Evolutionary conservation across 1,139 yeast species (phyloP), one percentile per base, ranked within the genome.

Genomic region (Kurtzmaniella quercitrusa): DNA sequence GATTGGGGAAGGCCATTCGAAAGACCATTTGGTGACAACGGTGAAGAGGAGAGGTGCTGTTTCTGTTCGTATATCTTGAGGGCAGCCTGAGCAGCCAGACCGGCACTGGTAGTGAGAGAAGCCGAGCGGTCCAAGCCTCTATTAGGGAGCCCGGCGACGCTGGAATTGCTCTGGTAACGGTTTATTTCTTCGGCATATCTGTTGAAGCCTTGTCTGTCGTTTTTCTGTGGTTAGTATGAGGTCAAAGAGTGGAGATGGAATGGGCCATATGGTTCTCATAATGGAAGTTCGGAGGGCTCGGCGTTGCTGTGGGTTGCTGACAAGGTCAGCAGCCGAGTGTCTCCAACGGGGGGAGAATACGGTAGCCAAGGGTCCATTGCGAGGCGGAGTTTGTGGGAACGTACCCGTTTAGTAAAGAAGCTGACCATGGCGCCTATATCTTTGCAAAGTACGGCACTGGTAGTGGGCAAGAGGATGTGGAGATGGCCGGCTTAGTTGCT

Each of bases 1-100:
- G 6, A 24, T 40, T 8, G 6, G 5, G 42, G n/a, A 18, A 27
- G n/a, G 36, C 21, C 11, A 14, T 37, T 36, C 5, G 10, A 37
- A 27, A 27, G 14, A 4, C 31, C 31, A 10, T 10, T 37, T 8
- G 42, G 38, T 14, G 44, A 23, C 18, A 51, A 51, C 34, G 44
- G 51, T 19, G 41, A 53, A 3, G 43, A 29, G 12, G 48, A 50
- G n/a, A 39, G 51, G 18, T 43, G 48, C 17, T 44, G 47, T 34
- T 48, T 51, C 39, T 51, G 50, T 49, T 58, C 53, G 51, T 68
- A 74, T 49, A 65, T 56, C 47, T 66, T 57, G 31, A 71, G 53
- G 6, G 78, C 78, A 1, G 76, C 77, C 42, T 59, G 48, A 1
- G 77, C 77, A 1, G 77, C 76, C 47, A 54, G 62, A 14, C 75